Base-by-base conservation (phyloP, 2,329 filamentous ascomycete genomes). In the Paraconiothyrium sp. region DNA sequence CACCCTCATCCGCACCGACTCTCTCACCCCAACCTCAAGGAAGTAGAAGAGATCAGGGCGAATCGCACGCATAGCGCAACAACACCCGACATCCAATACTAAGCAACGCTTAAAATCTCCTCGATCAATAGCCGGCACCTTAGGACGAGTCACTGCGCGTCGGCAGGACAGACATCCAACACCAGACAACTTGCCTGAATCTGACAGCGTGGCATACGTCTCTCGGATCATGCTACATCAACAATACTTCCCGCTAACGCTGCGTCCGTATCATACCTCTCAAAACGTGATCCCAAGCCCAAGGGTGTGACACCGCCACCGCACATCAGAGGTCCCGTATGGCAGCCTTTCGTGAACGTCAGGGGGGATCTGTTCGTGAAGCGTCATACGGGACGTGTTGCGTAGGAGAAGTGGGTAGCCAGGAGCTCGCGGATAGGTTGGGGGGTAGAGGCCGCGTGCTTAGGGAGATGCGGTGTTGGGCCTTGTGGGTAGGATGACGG, bases 91-190 rank as follows among this genome's bases (percentile, higher is more conserved):
- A 56, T 30, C 13, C n/a, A 56, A 47, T 30, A 56, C 43, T 32
- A 32, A 47, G 37, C 41, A 30, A 20, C 4, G 43, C 43, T 9
- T n/a, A 30, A 5, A 37, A 14, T 14, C 27, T 37, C 32, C 32
- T 9, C n/a, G 27, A 9, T 30, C 48, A 51, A n/a, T 30, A 56
- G 20, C 20, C 13, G 13, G n/a, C 43, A 39, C 54, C 43, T 56
- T 39, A 16, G 16, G 22, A 41, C 43, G 54, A 55, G 54, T 56
- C 54, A 16, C 3, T 35, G 54, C 54, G 30, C 54, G 11, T 16
- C 13, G 54, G 54, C 54, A 39, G 2, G 43, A 56, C 54, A 56
- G 22, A 48, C 54, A 56, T 32, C 52, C 54, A 46, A 56, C 54
- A 56, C 54, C 54, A 56, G 46, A 41, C 54, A 32, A 56, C 34